These are phyloP conservation scores for Fragaria iinumae DNA, from an alignment of 306 rosid species.

Conservation along the genomic window DNA sequence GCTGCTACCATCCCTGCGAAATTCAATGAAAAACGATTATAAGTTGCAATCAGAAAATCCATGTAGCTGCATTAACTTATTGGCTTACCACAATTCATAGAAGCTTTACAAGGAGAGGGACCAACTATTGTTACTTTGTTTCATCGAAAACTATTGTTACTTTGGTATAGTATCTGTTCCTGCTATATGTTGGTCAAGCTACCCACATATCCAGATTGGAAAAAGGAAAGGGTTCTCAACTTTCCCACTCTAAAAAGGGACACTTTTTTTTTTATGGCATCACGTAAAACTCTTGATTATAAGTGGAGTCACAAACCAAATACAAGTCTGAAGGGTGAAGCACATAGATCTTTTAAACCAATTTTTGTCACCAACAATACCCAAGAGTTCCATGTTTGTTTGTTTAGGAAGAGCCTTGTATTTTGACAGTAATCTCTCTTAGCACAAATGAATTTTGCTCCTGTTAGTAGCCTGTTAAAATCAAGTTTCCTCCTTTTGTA, in stretches of 20 bases:
- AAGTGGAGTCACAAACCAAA: not conserved
- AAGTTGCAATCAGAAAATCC: slow-evolving; percentile 8
- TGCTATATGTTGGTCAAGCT: not conserved
- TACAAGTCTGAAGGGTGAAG: not conserved
- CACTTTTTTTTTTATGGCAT: not conserved
- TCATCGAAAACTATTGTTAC: not conserved
- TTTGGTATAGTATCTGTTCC: not conserved
- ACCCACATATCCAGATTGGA: not conserved
- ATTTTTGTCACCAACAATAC: not conserved
- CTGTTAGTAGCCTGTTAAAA: not conserved
- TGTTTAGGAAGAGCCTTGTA: not conserved
- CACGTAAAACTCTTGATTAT: not conserved
- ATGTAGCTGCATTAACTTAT: not conserved
- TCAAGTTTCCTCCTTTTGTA: not conserved
- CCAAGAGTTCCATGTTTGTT: not conserved
- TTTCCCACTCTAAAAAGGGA: not conserved
- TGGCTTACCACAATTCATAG: not conserved
- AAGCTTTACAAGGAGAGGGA: not conserved
- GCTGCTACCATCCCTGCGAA: slow-evolving; percentile 89
- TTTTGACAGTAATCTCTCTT: not conserved
- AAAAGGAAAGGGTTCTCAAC: not conserved
- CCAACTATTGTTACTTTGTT: not conserved
- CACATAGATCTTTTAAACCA: not conserved
- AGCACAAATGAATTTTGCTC: not conserved
- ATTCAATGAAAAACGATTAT: slow-evolving; percentile 4